These are phyloP conservation scores for Lipomyces kockii DNA, from an alignment of 805 yeast genomes.

Conservation along the genomic window DNA sequence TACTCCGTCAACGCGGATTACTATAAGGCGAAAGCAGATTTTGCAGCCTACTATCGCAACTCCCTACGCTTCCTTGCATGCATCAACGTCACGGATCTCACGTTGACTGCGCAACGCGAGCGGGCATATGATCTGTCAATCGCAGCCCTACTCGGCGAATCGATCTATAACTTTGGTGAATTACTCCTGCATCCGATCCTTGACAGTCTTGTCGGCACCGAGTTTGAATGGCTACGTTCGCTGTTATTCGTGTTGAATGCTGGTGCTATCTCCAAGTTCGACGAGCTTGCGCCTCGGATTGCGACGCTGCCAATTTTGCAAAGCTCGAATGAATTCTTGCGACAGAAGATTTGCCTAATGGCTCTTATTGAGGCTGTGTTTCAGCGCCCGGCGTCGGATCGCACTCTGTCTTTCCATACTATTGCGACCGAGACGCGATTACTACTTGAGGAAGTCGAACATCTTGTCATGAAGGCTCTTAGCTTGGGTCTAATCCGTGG, in stretches of 20 bases:
- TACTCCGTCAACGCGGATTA: constrained; percentile 80
- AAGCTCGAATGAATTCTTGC: constrained; percentile 65
- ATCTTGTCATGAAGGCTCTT: constrained; percentile 87
- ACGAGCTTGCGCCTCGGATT: constrained; percentile 51
- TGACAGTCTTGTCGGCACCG: constrained; percentile 54
- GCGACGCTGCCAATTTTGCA: constrained; percentile 60
- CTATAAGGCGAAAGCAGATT: constrained; percentile 75
- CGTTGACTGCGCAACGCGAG: constrained; percentile 50
- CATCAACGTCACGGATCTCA: constrained; percentile 50
- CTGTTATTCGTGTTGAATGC: constrained; percentile 71
- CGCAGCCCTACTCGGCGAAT: constrained; percentile 88
- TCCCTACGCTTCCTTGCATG: constrained; percentile 83
- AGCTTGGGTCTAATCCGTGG: constrained; percentile 84
- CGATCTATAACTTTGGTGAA: constrained; percentile 94
- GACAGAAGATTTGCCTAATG: constrained; percentile 91
- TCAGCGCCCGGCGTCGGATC: constrained; percentile 70
- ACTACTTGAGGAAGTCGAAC: constrained; percentile 76
- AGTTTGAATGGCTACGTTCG: constrained; percentile 71
- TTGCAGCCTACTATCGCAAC: constrained; percentile 78
- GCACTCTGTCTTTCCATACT: constrained; percentile 72
- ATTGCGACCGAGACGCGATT: constrained; percentile 74
- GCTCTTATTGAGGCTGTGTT: constrained; percentile 87
- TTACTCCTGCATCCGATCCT: constrained; percentile 86
- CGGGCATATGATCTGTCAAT: constrained; percentile 77
- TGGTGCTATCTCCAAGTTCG: constrained; percentile 75